Conservation (phyloP, 2,329 filamentous ascomycete genomes). For the Diaporthe destruens region DNA sequence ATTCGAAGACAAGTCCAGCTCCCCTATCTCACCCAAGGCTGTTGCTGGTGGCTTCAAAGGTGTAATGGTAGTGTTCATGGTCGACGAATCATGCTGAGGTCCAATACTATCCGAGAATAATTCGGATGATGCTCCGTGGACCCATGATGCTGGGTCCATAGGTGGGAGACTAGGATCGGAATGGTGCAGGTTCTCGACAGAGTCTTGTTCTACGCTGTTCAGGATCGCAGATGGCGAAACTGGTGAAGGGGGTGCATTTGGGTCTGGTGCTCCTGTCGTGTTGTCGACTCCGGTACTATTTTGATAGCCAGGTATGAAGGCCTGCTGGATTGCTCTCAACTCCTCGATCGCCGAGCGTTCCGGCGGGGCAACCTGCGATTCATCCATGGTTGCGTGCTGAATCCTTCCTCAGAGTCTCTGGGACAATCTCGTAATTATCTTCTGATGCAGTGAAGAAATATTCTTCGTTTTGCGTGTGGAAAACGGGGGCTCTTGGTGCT, state of each 20-base stretch:
- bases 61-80: conserved; percentile 18
- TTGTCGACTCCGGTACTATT: not conserved
- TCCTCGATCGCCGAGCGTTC: conserved; percentile 32
- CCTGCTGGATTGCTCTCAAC: conserved; percentile 35
- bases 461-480: conserved; percentile 35
- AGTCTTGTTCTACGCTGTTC: conserved; percentile 40
- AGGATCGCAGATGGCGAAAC: conserved; percentile 40
- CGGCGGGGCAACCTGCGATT: conserved; percentile 19
- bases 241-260: conserved; percentile 34
- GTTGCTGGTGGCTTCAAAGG: conserved; percentile 30
- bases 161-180: not conserved
- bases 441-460: conserved; percentile 39
- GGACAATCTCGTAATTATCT: conserved; percentile 36
- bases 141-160: conserved; percentile 28
- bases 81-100: conserved; percentile 32
- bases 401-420: conserved; percentile 28
- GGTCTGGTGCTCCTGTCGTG: not conserved
- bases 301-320: conserved; percentile 32
- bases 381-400: conserved; percentile 33
- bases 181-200: conserved; percentile 19
- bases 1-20: conserved; percentile 22
- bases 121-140: conserved; percentile 18
- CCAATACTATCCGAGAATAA: conserved; percentile 25
- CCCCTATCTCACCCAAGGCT: conserved; percentile 25
- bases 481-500: conserved; percentile 15